A percentile compares a stretch with the other conserved stretches of the same genome.
Evolutionary conservation across 2,329 filamentous ascomycete species (phyloP).

Genomic region (Fonsecaea monophora): DNA sequence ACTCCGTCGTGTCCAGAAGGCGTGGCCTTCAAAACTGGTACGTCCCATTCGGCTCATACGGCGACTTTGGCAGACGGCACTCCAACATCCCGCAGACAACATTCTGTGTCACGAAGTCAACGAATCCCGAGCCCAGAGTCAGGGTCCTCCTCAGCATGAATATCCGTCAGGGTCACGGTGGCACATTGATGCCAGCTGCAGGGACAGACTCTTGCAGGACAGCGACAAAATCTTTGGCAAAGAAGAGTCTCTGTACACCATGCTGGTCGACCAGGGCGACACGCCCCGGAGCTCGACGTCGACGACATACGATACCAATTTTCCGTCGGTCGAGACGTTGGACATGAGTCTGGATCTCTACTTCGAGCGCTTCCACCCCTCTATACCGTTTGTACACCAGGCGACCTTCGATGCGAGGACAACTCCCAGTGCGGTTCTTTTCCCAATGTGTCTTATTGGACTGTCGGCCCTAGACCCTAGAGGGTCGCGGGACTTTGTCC

Average conservation of each 20-base stretch:
- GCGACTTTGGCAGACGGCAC: slow-evolving; percentile 15
- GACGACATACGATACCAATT: slow-evolving; percentile 4
- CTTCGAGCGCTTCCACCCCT: slow-evolving; percentile 19
- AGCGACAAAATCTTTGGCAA: slow-evolving; percentile 10
- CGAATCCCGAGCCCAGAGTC: background rate
- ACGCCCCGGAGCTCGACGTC: slow-evolving; percentile 1
- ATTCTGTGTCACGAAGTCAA: slow-evolving; percentile 1
- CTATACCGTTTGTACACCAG: slow-evolving; percentile 17
- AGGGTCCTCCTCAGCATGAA: background rate
- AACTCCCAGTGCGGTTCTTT: slow-evolving; percentile 14
- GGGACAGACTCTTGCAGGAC: slow-evolving; percentile 15
- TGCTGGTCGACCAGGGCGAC: slow-evolving; percentile 3
- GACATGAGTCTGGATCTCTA: slow-evolving; percentile 24
- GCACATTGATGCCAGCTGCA: slow-evolving; percentile 21
- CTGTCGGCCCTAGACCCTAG: slow-evolving; percentile 13
- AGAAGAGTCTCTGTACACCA: slow-evolving; percentile 7
- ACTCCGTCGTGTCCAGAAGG: background rate
- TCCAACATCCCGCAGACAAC: slow-evolving; percentile 15
- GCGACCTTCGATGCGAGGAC: slow-evolving; percentile 22
- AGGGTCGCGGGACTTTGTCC: slow-evolving; percentile 13
- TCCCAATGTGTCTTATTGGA: slow-evolving; percentile 26
- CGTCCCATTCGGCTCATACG: slow-evolving; percentile 9
- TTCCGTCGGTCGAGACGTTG: slow-evolving; percentile 17
- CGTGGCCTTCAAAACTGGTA: background rate
- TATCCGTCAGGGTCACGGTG: slow-evolving; percentile 8